A percentile compares a stretch with the other conserved stretches of the same genome.
phyloP scores from a whole-genome alignment of 441 rosid genomes.

The Gossypium laxum region DNA sequence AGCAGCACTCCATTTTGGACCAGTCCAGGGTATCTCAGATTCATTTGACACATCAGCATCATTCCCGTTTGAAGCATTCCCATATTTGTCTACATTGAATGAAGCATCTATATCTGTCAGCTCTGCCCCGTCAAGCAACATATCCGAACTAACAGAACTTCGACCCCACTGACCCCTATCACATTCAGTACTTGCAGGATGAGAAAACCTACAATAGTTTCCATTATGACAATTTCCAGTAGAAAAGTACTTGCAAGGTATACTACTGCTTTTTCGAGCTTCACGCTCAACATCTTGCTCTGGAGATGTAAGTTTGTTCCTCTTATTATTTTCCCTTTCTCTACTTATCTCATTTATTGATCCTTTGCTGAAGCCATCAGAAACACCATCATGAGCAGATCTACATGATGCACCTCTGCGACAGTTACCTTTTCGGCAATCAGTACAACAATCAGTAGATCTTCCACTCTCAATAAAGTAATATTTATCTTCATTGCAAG shows the following conservation, averaged over 20 bases:
- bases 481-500: conserved; percentile 37
- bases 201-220: conserved; percentile 64
- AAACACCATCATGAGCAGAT: conserved; percentile 35
- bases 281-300: conserved; percentile 46
- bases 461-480: conserved; percentile 36
- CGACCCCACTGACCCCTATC: conserved; percentile 29
- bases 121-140: conserved; percentile 34
- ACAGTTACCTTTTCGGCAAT: conserved; percentile 42
- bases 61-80: conserved; percentile 12
- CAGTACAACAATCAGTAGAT: conserved; percentile 31
- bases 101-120: conserved; percentile 32
- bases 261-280: conserved; percentile 34
- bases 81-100: neutral
- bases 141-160: conserved; percentile 31
- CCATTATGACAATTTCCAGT: conserved; percentile 73
- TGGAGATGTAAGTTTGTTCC: conserved; percentile 34
- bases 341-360: conserved; percentile 30
- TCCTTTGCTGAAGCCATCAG: conserved; percentile 30
- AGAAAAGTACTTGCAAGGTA: conserved; percentile 65
- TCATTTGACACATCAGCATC: neutral
- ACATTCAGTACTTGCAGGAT: conserved; percentile 47
- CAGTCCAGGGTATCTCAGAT: conserved; percentile 11
- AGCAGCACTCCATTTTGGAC: conserved; percentile 7
- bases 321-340: conserved; percentile 40
- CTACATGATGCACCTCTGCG: conserved; percentile 47